These are phyloP conservation scores for Nosema muscidifuracis DNA, from an alignment of 371 early-diverging fungal genomes.

Conservation along the genomic window DNA sequence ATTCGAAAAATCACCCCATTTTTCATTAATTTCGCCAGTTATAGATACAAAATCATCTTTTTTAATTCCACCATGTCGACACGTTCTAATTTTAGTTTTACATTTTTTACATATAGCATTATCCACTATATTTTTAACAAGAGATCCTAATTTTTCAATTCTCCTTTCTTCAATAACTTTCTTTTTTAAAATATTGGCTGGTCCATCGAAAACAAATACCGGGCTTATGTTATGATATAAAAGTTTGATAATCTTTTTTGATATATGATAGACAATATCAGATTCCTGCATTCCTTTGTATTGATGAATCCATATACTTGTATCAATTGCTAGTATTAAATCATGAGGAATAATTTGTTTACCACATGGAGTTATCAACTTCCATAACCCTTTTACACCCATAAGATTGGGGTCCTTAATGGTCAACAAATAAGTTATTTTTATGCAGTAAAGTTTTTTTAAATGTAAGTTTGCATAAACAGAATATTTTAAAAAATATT, in stretches of 20 bases:
- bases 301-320: conserved; percentile 46
- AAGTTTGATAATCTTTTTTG: conserved; percentile 74
- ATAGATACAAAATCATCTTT: neutral
- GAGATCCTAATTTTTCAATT: neutral
- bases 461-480: too few relatives aligned
- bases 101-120: conserved; percentile 19
- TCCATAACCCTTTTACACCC: conserved; percentile 92
- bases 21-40: neutral
- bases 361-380: conserved; percentile 71
- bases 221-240: conserved; percentile 79
- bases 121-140: conserved; percentile 3
- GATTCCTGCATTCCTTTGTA: conserved; percentile 14
- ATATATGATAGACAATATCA: conserved; percentile 22
- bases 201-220: conserved; percentile 87
- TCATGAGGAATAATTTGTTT: conserved; percentile 60
- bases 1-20: conserved; percentile 26
- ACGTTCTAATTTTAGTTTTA: conserved; percentile 9
- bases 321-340: conserved; percentile 51
- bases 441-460: too few relatives aligned
- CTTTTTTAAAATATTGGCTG: conserved; percentile 64
- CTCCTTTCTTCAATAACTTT: conserved; percentile 25
- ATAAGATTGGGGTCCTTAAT: too few relatives aligned
- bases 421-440: too few relatives aligned
- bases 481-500: too few relatives aligned
- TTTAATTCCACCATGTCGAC: conserved; percentile 3